Percentiles rank a stretch among this genome's conserved stretches.
Evolutionary conservation across 2,329 filamentous ascomycete genomes (phyloP).

Genomic region (Aspergillus neoniger): DNA sequence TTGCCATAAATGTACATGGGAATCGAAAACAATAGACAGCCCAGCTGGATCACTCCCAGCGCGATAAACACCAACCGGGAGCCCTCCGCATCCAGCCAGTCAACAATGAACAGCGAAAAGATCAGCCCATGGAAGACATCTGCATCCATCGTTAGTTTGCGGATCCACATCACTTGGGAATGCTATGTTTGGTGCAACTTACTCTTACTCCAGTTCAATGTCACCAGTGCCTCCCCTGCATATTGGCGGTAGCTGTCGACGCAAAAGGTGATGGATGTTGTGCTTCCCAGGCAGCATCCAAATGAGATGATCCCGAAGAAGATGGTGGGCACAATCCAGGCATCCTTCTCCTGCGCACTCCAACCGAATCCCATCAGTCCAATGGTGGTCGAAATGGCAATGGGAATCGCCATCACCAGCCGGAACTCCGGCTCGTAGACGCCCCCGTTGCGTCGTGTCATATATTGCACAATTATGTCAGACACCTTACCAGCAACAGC

Average conservation of each 20-base stretch:
- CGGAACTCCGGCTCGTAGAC: conserved; percentile 94
- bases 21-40: conserved; percentile 71
- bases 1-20: conserved; percentile 97
- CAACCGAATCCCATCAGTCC: conserved; percentile 97
- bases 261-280: conserved; percentile 89
- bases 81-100: conserved; percentile 76
- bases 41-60: conserved; percentile 82
- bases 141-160: conserved; percentile 27
- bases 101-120: conserved; percentile 83
- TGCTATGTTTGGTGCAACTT: conserved; percentile 26
- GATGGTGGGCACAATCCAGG: conserved; percentile 88
- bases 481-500: conserved; percentile 86
- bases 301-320: conserved; percentile 94
- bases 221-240: conserved; percentile 90
- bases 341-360: conserved; percentile 72
- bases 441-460: conserved; percentile 85
- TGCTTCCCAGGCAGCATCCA: conserved; percentile 85
- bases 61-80: conserved; percentile 77
- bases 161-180: not conserved
- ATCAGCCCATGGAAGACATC: conserved; percentile 85
- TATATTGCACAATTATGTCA: conserved; percentile 77
- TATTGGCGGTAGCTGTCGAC: conserved; percentile 93
- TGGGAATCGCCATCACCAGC: conserved; percentile 81
- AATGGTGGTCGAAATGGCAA: conserved; percentile 74
- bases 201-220: conserved; percentile 91